phyloP scores from a whole-genome alignment of 1,284 basidiomycete species.

The Melampsora americana region DNA sequence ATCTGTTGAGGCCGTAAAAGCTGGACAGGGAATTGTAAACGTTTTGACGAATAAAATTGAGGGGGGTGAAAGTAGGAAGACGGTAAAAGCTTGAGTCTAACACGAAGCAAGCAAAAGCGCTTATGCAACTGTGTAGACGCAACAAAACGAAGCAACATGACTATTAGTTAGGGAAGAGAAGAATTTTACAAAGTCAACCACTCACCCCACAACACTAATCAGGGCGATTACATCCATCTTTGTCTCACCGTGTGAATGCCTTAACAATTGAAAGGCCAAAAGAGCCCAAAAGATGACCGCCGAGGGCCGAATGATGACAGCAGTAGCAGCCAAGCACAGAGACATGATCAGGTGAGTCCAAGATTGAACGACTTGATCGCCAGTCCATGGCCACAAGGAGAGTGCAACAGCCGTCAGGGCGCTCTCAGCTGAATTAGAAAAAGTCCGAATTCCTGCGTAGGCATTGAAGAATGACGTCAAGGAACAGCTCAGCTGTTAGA shows the following conservation, averaged over 20 bases:
- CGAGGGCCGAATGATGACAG: slow-evolving; percentile 47
- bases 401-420: slow-evolving; percentile 76
- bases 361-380: slow-evolving; percentile 77
- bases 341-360: slow-evolving; percentile 53
- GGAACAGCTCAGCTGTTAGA: slow-evolving; percentile 70
- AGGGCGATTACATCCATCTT: slow-evolving; percentile 31
- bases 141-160: slow-evolving; percentile 8
- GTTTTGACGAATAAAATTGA: slow-evolving; percentile 78
- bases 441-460: slow-evolving; percentile 75
- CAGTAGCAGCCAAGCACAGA: slow-evolving; percentile 46
- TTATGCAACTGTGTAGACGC: slow-evolving; percentile 53
- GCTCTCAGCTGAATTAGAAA: slow-evolving; percentile 91
- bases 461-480: slow-evolving; percentile 81
- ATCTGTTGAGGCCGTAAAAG: slow-evolving; percentile 86
- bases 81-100: slow-evolving; percentile 72
- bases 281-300: slow-evolving; percentile 29
- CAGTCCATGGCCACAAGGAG: slow-evolving; percentile 64
- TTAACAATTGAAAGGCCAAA: slow-evolving; percentile 20
- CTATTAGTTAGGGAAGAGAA: slow-evolving; percentile 27
- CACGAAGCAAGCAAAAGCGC: slow-evolving; percentile 57
- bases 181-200: slow-evolving; percentile 48
- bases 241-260: slow-evolving; percentile 8
- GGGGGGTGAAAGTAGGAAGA: slow-evolving; percentile 67
- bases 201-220: slow-evolving; percentile 21
- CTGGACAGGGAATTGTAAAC: slow-evolving; percentile 70